Evolutionary conservation across 208 protist species (phyloP), one percentile per base, ranked within the genome.

Genomic region (Crithidia expoeki): DNA sequence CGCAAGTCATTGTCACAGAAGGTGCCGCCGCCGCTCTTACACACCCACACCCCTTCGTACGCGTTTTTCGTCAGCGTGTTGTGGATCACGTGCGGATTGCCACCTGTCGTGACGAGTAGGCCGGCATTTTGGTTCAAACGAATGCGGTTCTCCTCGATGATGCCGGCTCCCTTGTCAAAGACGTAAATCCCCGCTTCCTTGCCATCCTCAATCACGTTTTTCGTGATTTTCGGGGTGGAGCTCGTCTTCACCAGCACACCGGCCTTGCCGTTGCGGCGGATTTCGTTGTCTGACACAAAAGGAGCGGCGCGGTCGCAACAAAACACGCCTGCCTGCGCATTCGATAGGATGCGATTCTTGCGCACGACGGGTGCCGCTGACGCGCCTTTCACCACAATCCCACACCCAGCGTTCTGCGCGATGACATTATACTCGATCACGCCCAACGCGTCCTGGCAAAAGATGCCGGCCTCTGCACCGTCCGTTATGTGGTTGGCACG

Each of bases 41-140:
- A 97, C 44, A 97, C 85, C 90, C 92, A 97, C 5, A 97, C 79
- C 19, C 92, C 92, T 65, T 97, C 92, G 67, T 94, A 96, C 40
- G 80, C 69, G 76, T 95, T 97, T 6, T 80, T 76, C 25, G 66
- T 68, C 50, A 97, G 68, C 2, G 57, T 82, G 81, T 97, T 97
- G 46, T 80, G 74, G 12, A 91, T 83, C 0, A 94, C 86, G 76
- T 90, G 76, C 25, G 89, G 90, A 36, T 53, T 72, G 30, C 88
- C 86, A 4, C 68, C 53, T 1, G 88, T 89, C 4, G 92, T 95
- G 56, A 97, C 92, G 14, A 97, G 86, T 46, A 97, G 52, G 1
- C 92, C 92, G 7, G 92, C 88, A 64, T 94, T 97, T 28, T 61
- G 59, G 72, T 97, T 97, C 28, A 78, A 68, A 19, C 65, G 49